Conservation (phyloP, 176 grass and related monocot genomes). For the Triticum aestivum region IWGSC_CS_RefSeq_v2.1 NC_057795.1:71527517-71528016, state of each 20-base stretch:
- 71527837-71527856: rapidly evolving
- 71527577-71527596: background rate
- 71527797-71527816: background rate
- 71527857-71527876: background rate
- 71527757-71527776: background rate
- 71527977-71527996: background rate
- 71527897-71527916: background rate
- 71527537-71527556: too few relatives aligned
- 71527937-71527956: conserved; percentile 4
- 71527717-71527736: conserved; percentile 9
- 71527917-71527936: background rate
- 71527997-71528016: background rate
- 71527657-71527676: background rate
- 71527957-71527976: background rate
- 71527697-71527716: background rate
- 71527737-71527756: background rate
- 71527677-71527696: background rate
- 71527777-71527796: background rate
- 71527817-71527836: background rate
- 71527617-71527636: background rate
- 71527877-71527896: background rate
- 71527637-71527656: background rate
- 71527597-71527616: background rate
- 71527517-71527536: too few relatives aligned
- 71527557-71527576: too few relatives aligned